These are phyloP conservation scores for Claviceps pusilla DNA, from an alignment of 2,329 filamentous ascomycete species.

Conservation along the genomic window DNA sequence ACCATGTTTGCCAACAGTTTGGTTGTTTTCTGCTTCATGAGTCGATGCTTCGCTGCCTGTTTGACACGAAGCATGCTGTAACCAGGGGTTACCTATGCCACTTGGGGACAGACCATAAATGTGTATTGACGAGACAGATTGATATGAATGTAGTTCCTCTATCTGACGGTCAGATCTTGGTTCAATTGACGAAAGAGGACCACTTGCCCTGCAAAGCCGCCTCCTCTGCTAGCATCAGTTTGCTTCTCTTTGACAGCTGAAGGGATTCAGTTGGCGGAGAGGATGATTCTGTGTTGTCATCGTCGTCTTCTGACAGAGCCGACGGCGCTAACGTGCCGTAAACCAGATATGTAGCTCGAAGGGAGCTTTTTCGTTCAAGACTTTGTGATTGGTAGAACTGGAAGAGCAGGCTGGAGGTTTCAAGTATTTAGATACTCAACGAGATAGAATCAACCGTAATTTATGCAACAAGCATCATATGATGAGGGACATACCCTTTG, in stretches of 20 bases:
- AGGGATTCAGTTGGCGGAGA: background rate
- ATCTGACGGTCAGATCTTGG: conserved; percentile 6
- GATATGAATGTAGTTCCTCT: conserved; percentile 55
- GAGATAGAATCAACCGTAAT: background rate
- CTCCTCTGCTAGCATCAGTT: conserved; percentile 55
- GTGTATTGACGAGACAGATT: conserved; percentile 64
- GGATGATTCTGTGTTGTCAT: conserved; percentile 53
- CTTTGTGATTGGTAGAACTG: conserved; percentile 74
- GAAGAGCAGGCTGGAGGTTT: conserved; percentile 57
- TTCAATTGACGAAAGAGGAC: background rate
- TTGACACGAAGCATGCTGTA: background rate
- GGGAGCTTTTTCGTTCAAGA: conserved; percentile 59
- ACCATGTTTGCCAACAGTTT: background rate
- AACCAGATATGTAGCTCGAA: conserved; percentile 89
- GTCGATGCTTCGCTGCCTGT: too few relatives aligned
- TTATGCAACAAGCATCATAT: background rate
- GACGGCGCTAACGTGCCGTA: conserved; percentile 40
- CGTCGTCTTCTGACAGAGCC: conserved; percentile 20
- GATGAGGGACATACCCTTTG: conserved; percentile 52
- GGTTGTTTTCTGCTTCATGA: background rate
- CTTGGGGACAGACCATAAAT: conserved; percentile 55
- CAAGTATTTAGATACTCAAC: background rate
- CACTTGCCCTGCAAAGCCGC: conserved; percentile 52
- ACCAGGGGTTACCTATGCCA: background rate
- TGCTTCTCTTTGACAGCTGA: conserved; percentile 11